Conservation (phyloP, 2,329 filamentous ascomycete genomes). For the Aspergillus udagawae region DNA sequence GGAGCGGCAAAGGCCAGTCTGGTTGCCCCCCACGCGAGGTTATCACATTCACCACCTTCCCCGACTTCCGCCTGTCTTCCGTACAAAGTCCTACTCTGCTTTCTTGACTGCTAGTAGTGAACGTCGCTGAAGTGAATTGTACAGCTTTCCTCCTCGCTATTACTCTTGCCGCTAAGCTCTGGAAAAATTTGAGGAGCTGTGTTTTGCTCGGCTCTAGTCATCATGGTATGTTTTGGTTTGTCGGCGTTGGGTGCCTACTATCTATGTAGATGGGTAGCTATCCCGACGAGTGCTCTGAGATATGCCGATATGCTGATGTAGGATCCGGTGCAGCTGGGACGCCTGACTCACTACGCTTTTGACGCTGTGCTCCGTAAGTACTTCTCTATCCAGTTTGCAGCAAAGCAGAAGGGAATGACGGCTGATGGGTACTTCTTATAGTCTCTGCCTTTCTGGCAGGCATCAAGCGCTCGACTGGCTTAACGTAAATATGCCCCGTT, state of each 20-base stretch:
- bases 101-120: background rate
- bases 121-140: background rate
- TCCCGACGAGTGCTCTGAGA: too few relatives aligned
- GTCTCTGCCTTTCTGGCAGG: slow-evolving; percentile 95
- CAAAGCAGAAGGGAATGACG: background rate
- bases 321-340: slow-evolving; percentile 76
- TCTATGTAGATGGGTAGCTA: background rate
- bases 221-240: background rate
- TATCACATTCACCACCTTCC: background rate
- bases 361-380: slow-evolving; percentile 84
- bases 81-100: background rate
- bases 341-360: slow-evolving; percentile 90
- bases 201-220: background rate
- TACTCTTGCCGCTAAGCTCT: background rate
- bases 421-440: slow-evolving; percentile 34
- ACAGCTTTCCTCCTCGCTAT: background rate
- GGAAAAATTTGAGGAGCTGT: background rate
- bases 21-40: slow-evolving; percentile 6
- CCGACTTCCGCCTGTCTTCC: background rate
- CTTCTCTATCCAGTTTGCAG: background rate
- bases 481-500: slow-evolving; percentile 71
- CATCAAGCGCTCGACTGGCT: slow-evolving; percentile 92
- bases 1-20: background rate
- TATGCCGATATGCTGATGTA: slow-evolving; percentile 40
- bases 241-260: background rate